Evolutionary conservation across 805 yeast species (phyloP), one percentile per base, ranked within the genome.

Genomic region (Myxozyma melibiosi): DNA sequence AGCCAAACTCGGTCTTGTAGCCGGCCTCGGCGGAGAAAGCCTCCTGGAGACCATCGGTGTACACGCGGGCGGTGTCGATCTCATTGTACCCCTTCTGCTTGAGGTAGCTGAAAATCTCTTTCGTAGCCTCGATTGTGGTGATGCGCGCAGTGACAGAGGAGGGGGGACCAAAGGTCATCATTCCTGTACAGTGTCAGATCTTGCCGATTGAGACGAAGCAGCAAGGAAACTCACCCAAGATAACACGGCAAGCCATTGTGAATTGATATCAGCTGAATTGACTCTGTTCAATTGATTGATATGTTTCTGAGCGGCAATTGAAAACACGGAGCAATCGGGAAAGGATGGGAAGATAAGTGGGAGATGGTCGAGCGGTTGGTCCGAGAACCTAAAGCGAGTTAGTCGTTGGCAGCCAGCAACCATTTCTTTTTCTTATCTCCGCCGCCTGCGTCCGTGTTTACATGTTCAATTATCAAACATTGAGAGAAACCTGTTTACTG

Each of bases 11-110:
- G 33, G 45, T 8, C 44, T 63, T 46, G 18, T 48, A 55, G 13
- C 66, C 55, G 3, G 56, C 54, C 24, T 46, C 56, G 9, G 53
- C 53, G 22, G 55, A 57, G 18, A 65, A 66, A 27, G 65, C 60
- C 30, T 56, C 52, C 39, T 58, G 58, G 51, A 64, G 65, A 43
- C 66, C 62, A 13, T 50, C 53, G 11, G 64, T 61, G 62, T 67
- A 67, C 35, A 55, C 58, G 16, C 67, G 54, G 3, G 70, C 70
- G n/a, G 70, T 67, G 46, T 67, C 70, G 42, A 65, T 27, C 39
- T 67, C 70, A n/a, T 40, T 40, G 49, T 67, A 60, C 8, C 65
- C 66, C 31, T 51, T 54, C 24, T 59, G 53, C 54, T 59, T 44
- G 30, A 66, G 53, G 30, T 45, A n/a, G 31, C 55, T 39, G 18